Evolutionary conservation across 1,139 yeast species (phyloP).

Genomic region (Yamadazyma triangularis): DNA sequence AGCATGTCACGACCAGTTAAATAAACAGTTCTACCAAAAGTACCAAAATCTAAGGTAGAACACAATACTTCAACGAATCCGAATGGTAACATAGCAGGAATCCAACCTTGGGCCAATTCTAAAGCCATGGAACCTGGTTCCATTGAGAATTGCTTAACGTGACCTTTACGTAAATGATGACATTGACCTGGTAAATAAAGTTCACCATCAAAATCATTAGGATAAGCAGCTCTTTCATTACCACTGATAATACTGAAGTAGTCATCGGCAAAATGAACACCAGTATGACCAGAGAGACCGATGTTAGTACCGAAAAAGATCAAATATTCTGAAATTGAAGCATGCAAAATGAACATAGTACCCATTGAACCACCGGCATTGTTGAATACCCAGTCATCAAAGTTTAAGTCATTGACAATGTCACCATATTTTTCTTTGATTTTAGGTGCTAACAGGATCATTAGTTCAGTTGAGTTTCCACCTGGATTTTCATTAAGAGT

Average conservation of each 20-base stretch:
- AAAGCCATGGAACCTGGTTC: slow-evolving; percentile 78
- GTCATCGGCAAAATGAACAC: slow-evolving; percentile 94
- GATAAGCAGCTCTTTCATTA: slow-evolving; percentile 65
- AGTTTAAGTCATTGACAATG: slow-evolving; percentile 61
- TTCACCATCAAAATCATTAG: slow-evolving; percentile 58
- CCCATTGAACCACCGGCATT: slow-evolving; percentile 99
- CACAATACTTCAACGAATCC: slow-evolving; percentile 79
- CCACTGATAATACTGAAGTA: slow-evolving; percentile 89
- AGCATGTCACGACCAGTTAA: slow-evolving; percentile 78
- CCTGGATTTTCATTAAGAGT: slow-evolving; percentile 52
- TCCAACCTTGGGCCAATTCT: slow-evolving; percentile 98
- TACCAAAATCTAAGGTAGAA: slow-evolving; percentile 73
- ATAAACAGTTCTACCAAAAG: slow-evolving; percentile 63
- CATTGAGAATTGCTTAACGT: slow-evolving; percentile 81
- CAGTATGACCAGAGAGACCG: slow-evolving; percentile 96
- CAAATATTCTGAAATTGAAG: slow-evolving; percentile 89
- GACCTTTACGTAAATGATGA: slow-evolving; percentile 73
- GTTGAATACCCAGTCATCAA: slow-evolving; percentile 90
- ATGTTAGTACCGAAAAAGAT: slow-evolving; percentile 84
- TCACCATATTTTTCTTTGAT: slow-evolving; percentile 57
- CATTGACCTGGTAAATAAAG: slow-evolving; percentile 76
- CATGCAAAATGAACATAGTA: slow-evolving; percentile 89
- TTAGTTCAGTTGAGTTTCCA: slow-evolving; percentile 56
- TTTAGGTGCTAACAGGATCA: slow-evolving; percentile 56
- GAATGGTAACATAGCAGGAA: slow-evolving; percentile 96